Conservation (phyloP, 2,329 filamentous ascomycete species). For the Orbilia brochopaga region DNA sequence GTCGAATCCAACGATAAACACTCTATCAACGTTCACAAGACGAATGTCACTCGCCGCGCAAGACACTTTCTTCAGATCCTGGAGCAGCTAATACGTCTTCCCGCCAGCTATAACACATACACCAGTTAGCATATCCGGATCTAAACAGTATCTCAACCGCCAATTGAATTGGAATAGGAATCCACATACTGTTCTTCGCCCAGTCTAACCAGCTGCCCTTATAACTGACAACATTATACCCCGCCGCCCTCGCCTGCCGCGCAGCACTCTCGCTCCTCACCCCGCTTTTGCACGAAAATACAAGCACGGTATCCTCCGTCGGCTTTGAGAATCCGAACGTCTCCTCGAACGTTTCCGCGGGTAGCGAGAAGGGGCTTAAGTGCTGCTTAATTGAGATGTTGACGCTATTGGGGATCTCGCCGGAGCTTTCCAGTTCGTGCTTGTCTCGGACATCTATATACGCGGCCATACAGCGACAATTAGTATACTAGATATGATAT, state of each 20-base stretch:
- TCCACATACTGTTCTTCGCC: slow-evolving; percentile 63
- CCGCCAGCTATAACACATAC: slow-evolving; percentile 29
- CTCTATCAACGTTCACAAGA: no score
- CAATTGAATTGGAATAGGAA: neutral
- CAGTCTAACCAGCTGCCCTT: slow-evolving; percentile 73
- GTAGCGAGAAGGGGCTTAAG: slow-evolving; percentile 79
- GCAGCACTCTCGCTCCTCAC: slow-evolving; percentile 81
- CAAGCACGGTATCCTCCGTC: slow-evolving; percentile 63
- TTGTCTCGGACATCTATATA: slow-evolving; percentile 73
- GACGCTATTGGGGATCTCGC: slow-evolving; percentile 78
- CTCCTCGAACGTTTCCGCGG: slow-evolving; percentile 73
- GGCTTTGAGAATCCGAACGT: slow-evolving; percentile 79
- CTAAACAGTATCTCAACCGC: neutral
- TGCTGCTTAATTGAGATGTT: slow-evolving; percentile 80
- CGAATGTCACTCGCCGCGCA: no score
- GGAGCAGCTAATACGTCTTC: slow-evolving; percentile 31
- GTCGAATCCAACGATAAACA: no score
- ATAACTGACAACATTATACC: slow-evolving; percentile 69
- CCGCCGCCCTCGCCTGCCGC: slow-evolving; percentile 74
- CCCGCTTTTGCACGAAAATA: slow-evolving; percentile 94
- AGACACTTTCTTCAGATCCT: no score
- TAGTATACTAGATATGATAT: no score
- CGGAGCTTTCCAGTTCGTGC: slow-evolving; percentile 67
- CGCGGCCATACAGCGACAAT: slow-evolving; percentile 8
- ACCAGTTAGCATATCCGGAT: slow-evolving; percentile 2